Base-by-base conservation (phyloP, 495 filamentous ascomycete genomes). In the Xylaria acuta region DNA sequence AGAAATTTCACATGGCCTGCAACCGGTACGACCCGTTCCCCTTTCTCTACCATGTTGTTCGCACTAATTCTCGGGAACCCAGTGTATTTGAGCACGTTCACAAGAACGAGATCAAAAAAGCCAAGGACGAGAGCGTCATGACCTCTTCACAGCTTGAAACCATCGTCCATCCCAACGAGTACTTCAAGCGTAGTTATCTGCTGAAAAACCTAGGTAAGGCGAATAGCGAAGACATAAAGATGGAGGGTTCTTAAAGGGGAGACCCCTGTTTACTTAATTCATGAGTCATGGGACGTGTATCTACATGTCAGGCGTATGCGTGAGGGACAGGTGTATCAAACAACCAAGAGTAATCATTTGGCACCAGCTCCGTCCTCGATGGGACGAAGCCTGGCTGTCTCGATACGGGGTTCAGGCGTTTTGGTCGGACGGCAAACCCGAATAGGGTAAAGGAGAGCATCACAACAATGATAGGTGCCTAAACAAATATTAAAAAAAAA, bases 161-260 rank as follows among this genome's bases (percentile, higher is more conserved):
- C 2, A 98, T 99, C 75, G 91, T 97, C 25, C 97, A 99, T 80
- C 97, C 97, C 12, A 99, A 99, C 80, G 94, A 94, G 68, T 99
- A 98, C 81, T 98, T 98, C 82, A 95, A 96, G 86, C 88, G 95
- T 72, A 95, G 93, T 77, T 98, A 93, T 80, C 75, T 97, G 75
- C 81, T 98, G 59, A 97, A 93, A 87, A 90, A 94, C 76, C 78
- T 92, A 38, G 88, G 84, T 22, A 87, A 84, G 59, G 75, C 56
- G 36, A 79, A 72, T 32, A 65, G 74, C 20, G 75, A 76, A 2
- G 86, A 88, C 75, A 81, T 87, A 6, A 86, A 86, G 80, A 88
- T 87, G 85, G 85, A 86, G 62, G 82, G 72, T 16, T 80, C 58
- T 74, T 69, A 47, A 54, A 27, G 2, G 34, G 4, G 11, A 8